Evolutionary conservation across 179 eudicot genomes (phyloP), one percentile per base, ranked within the genome.

Genomic region (Pouteria campechiana): DNA sequence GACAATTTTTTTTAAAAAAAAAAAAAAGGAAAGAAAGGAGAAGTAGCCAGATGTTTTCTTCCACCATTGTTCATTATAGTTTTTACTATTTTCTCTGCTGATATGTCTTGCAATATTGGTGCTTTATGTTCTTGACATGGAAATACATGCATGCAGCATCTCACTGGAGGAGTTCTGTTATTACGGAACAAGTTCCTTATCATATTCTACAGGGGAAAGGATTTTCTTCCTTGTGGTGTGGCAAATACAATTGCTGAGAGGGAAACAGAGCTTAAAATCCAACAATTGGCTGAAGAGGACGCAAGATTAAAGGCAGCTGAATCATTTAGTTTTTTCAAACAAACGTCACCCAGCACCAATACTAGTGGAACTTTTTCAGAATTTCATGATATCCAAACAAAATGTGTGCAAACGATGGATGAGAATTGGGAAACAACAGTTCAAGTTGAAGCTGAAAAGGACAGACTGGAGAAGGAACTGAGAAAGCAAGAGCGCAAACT

Each of bases 151-250:
- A 47, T 64, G 76, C 90, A 92, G 99, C 59, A 35, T 69, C 93
- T 92, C 48, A 92, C 99, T 24, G 99, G 99, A 47, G 99, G 99
- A 61, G 74, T 75, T 50, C 75, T 92, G 46, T 46, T 92, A 61
- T 67, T 92, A 65, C 94, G 99, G 61, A 87, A 87, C 75, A 92
- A 92, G 72, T 92, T 77, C 83, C 40, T 68, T 33, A 87, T 92
- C 60, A 66, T 87, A 61, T 66, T 92, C 27, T 92, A 79, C 55
- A 71, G 99, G 71, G 99, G 99, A 48, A 83, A 92, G 64, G 96
- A 92, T 44, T 92, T 83, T 39, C 57, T 92, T 49, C 74, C 94
- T 29, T 25, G 68, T 46, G 47, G 68, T 35, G 79, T 80, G 48
- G 89, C 83, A 48, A 50, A 64, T 25, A 20, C 57, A 44, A 86